Evolutionary conservation across 2,329 filamentous ascomycete genomes (phyloP).

Genomic region (Cercospora citrullina): DNA sequence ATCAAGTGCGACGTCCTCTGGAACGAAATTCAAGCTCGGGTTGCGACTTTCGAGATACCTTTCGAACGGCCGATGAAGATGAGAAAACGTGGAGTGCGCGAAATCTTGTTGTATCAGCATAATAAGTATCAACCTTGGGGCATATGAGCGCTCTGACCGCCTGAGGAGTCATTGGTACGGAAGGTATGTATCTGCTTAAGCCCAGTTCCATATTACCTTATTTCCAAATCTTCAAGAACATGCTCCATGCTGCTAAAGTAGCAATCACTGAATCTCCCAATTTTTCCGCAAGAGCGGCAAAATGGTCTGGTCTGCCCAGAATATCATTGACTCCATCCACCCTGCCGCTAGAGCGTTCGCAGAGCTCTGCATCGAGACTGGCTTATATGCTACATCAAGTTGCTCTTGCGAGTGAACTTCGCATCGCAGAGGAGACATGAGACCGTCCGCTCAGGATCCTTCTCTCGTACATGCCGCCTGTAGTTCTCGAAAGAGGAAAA

Average conservation of each 20-base stretch:
- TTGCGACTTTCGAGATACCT: background rate
- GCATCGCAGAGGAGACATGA: background rate
- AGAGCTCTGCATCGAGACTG: background rate
- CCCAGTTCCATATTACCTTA: too few species aligned
- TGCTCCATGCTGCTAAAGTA: too few species aligned
- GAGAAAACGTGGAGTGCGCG: background rate
- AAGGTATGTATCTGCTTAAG: too few species aligned
- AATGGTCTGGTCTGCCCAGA: too few species aligned
- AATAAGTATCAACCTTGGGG: constrained; percentile 5
- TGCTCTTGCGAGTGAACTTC: background rate
- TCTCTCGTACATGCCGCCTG: background rate
- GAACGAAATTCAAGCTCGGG: background rate
- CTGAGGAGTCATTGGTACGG: too few species aligned
- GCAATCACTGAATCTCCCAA: too few species aligned
- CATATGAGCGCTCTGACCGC: too few species aligned
- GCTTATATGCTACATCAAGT: background rate
- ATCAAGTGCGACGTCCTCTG: background rate
- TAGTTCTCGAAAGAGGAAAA: background rate
- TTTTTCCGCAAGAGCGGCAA: too few species aligned
- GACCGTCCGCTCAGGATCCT: background rate
- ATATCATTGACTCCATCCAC: too few species aligned
- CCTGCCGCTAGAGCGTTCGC: background rate
- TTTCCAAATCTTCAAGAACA: too few species aligned
- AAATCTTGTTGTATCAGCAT: constrained; percentile 3
- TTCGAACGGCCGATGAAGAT: background rate